phyloP scores from a whole-genome alignment of 2,329 filamentous ascomycete species.

The Chrysoporthe cubensis region DNA sequence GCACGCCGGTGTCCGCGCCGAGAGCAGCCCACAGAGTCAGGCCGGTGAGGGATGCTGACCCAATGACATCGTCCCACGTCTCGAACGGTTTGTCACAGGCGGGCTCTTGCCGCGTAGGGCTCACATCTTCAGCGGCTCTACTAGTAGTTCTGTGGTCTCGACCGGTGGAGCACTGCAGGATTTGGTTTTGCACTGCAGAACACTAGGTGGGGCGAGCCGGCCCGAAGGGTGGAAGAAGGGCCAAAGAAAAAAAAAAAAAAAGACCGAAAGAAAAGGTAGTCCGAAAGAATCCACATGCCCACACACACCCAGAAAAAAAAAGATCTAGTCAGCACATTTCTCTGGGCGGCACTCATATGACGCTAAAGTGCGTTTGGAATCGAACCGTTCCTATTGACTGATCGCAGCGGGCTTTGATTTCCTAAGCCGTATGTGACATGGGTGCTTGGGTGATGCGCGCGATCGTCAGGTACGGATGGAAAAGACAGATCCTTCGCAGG shows the following conservation, averaged over 20 bases:
- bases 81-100: neutral
- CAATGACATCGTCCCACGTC: neutral
- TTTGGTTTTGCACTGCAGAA: neutral
- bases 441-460: neutral
- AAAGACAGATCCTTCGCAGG: neutral
- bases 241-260: neutral
- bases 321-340: neutral
- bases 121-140: neutral
- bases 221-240: neutral
- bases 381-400: neutral
- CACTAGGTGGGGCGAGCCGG: neutral
- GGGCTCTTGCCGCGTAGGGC: too few species aligned
- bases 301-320: neutral
- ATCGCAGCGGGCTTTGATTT: neutral
- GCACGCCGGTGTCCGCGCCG: neutral
- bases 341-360: neutral
- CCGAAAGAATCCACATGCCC: neutral
- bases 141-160: neutral
- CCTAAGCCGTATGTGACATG: neutral
- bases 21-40: neutral
- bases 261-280: neutral
- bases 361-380: neutral
- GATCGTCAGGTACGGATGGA: constrained; percentile 4
- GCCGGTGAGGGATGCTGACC: neutral
- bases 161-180: neutral